Evolutionary conservation across 176 grass and related monocot genomes (phyloP), one percentile per base, ranked within the genome.

Genomic region (Avena insularis): DNA sequence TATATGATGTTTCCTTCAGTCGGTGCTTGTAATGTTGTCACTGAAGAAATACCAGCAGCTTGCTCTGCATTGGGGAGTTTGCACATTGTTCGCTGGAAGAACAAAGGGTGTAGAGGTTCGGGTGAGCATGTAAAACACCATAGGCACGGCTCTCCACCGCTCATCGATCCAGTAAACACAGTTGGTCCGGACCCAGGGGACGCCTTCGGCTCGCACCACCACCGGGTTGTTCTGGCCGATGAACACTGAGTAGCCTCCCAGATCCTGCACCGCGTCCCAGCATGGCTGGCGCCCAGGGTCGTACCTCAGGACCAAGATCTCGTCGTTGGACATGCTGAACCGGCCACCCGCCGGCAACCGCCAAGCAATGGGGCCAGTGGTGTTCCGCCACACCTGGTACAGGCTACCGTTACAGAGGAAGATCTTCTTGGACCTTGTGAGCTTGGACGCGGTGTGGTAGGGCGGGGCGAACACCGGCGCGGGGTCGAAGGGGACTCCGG

Each of bases 51-150:
- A 54, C 73, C 48, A 76, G 48, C 73, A 76, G 47, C 48, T 14
- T 53, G 48, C 9, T 76, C 23, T 14, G 23, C 36, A 40, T 71
- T 9, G 66, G 66, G 66, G 33, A 16, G 15, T 69, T 9, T 69
- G 66, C 16, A 38, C 68, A 71, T 2, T 71, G 36, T 71, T 35
- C 13, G 15, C 33, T 9, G 36, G 35, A 71, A 71, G 68, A 45
- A 71, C 36, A n/a, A 40, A 71, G 36, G 16, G 36, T 45, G 17
- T 40, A 45, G 33, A 69, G 66, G 21, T 75, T 29, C 23, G 46
- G 21, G 25, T 54, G 48, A 27, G 14, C 85, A 80, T 50, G 77
- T 86, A 53, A 9, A 86, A 86, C 53, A 80, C 77, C 77, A 49
- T 78, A 33, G 73, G 19, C 31, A 5, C 72, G 47, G 16, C 72